A percentile compares a stretch with the other conserved stretches of the same genome.
These are phyloP conservation scores for Annulohypoxylon truncatum DNA, from an alignment of 2,329 filamentous ascomycete species.

Conservation along the genomic window DNA sequence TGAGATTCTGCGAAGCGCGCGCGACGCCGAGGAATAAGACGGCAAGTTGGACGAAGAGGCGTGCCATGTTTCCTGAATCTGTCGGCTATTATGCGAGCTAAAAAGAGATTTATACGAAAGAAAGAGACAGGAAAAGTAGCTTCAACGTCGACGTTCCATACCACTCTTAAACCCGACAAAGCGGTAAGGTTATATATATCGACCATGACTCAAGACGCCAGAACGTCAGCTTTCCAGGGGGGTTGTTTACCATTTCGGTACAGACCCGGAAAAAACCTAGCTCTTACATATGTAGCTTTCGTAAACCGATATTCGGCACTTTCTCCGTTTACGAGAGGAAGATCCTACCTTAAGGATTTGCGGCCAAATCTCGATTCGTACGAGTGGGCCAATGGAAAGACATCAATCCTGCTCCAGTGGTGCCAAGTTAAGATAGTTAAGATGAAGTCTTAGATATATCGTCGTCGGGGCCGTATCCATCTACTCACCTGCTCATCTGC, in stretches of 20 bases:
- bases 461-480: too few relatives aligned
- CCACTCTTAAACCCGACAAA: neutral
- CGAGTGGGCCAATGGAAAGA: neutral
- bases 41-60: neutral
- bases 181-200: neutral
- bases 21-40: conserved; percentile 3
- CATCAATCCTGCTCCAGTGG: neutral
- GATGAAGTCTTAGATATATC: too few relatives aligned
- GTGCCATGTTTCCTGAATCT: neutral
- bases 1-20: conserved; percentile 46
- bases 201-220: neutral
- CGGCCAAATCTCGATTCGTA: neutral
- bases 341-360: neutral
- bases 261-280: too few relatives aligned
- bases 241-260: too few relatives aligned
- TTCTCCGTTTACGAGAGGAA: neutral
- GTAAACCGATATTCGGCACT: neutral
- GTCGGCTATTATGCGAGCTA: neutral
- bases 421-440: neutral
- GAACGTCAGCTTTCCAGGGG: too few relatives aligned
- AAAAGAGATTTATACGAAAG: too few relatives aligned
- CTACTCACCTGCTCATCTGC: too few relatives aligned
- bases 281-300: neutral
- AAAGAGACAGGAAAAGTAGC: too few relatives aligned
- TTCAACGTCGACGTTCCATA: neutral